A percentile compares a stretch with the other conserved stretches of the same genome.
These are phyloP conservation scores for Ligustrum vulgare DNA, from an alignment of 257 asterid species.

Conservation along the genomic window DNA sequence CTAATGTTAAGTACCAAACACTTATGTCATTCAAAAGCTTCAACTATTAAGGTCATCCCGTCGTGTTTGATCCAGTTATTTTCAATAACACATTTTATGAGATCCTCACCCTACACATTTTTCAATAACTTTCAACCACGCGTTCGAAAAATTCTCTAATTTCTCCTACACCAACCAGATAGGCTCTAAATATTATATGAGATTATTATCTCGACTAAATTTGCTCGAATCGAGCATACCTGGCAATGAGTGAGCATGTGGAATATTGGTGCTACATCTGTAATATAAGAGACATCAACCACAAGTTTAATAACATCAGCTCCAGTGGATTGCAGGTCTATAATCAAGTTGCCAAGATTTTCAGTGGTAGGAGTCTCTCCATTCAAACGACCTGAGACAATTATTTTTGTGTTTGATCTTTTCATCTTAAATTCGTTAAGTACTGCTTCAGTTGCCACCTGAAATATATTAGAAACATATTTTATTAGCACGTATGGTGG, in stretches of 20 bases:
- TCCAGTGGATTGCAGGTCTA: slow-evolving; percentile 47
- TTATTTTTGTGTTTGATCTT: slow-evolving; percentile 44
- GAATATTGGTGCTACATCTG: slow-evolving; percentile 64
- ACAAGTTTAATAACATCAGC: slow-evolving; percentile 61
- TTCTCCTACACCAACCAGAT: no score
- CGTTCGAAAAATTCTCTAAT: no score
- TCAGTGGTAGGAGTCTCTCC: slow-evolving; percentile 38
- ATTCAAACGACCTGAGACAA: slow-evolving; percentile 43
- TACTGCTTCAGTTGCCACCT: slow-evolving; percentile 41
- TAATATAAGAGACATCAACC: slow-evolving; percentile 52
- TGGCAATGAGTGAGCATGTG: slow-evolving; percentile 60
- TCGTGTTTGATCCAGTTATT: no score
- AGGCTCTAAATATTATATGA: no score
- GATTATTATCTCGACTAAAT: no score
- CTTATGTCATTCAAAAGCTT: background rate
- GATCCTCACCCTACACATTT: no score
- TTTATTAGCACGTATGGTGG: background rate
- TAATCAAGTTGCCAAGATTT: slow-evolving; percentile 42
- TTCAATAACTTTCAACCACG: no score
- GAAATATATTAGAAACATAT: slow-evolving; percentile 3
- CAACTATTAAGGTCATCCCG: no score
- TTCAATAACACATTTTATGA: no score
- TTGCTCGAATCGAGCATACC: slow-evolving; percentile 28
- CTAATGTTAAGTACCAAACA: no score
- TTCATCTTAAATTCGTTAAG: slow-evolving; percentile 41